A percentile compares a stretch with the other conserved stretches of the same genome.
phyloP scores from a whole-genome alignment of 805 yeast species.

The Pichia thaimueangensis region DNA sequence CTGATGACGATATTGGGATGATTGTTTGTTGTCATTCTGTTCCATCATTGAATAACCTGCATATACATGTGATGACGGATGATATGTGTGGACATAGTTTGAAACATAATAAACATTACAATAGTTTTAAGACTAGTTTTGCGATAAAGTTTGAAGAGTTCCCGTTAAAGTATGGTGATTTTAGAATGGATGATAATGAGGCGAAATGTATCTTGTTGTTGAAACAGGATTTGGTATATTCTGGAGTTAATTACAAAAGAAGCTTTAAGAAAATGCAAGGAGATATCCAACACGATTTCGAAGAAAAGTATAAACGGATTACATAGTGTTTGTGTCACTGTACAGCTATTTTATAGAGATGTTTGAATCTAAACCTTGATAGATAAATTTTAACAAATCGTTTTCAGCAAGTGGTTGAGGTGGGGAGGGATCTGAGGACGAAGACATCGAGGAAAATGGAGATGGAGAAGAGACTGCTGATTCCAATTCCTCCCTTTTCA shows the following conservation, averaged over 20 bases:
- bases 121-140: conserved; percentile 61
- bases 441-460: neutral
- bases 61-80: conserved; percentile 63
- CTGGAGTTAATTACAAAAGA: conserved; percentile 33
- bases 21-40: conserved; percentile 60
- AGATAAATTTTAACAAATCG: conserved; percentile 38
- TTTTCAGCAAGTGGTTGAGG: conserved; percentile 21
- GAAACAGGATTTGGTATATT: conserved; percentile 35
- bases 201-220: conserved; percentile 19
- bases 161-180: conserved; percentile 37
- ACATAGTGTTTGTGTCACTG: no score
- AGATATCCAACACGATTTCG: conserved; percentile 36
- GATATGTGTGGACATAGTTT: conserved; percentile 51
- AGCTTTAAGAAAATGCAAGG: conserved; percentile 37
- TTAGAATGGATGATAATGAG: conserved; percentile 33
- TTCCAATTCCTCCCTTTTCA: neutral
- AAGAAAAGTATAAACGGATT: neutral
- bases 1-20: conserved; percentile 29
- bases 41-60: conserved; percentile 66
- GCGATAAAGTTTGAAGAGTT: conserved; percentile 51
- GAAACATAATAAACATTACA: conserved; percentile 62
- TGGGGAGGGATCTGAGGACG: neutral
- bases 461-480: neutral
- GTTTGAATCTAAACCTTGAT: conserved; percentile 35
- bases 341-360: neutral